Conservation (phyloP, 1,284 basidiomycete genomes). For the Gymnopus androsaceus region DNA sequence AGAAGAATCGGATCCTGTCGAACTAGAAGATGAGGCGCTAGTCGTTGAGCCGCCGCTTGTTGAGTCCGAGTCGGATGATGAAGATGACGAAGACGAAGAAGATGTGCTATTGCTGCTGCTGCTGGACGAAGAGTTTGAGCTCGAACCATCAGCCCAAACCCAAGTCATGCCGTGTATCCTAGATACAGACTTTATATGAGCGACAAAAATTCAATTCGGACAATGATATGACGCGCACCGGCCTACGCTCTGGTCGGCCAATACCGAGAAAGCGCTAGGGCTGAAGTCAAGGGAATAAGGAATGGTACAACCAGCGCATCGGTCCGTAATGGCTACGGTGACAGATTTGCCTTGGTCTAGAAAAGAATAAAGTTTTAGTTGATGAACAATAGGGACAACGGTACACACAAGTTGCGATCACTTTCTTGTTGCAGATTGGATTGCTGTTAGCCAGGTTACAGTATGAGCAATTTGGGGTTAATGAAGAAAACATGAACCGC, state of each 20-base stretch:
- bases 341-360: conserved; percentile 11
- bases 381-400: too few species aligned
- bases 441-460: too few species aligned
- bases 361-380: not conserved
- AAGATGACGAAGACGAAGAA: too few species aligned
- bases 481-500: too few species aligned
- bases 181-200: too few species aligned
- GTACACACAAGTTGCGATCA: too few species aligned
- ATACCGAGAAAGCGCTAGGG: conserved; percentile 4
- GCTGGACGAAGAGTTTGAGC: not conserved
- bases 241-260: conserved; percentile 2
- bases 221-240: too few species aligned
- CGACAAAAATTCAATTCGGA: too few species aligned
- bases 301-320: conserved; percentile 9
- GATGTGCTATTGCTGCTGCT: too few species aligned
- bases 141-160: conserved; percentile 34
- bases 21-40: not conserved
- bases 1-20: not conserved
- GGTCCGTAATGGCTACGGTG: conserved; percentile 12
- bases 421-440: too few species aligned
- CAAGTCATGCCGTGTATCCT: conserved; percentile 43
- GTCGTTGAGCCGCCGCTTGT: not conserved
- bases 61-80: too few species aligned
- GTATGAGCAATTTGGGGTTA: too few species aligned
- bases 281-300: conserved; percentile 16